Evolutionary conservation across 129 eudicot genomes (phyloP).

Genomic region (Chrysanthemum lavandulifolium): DNA sequence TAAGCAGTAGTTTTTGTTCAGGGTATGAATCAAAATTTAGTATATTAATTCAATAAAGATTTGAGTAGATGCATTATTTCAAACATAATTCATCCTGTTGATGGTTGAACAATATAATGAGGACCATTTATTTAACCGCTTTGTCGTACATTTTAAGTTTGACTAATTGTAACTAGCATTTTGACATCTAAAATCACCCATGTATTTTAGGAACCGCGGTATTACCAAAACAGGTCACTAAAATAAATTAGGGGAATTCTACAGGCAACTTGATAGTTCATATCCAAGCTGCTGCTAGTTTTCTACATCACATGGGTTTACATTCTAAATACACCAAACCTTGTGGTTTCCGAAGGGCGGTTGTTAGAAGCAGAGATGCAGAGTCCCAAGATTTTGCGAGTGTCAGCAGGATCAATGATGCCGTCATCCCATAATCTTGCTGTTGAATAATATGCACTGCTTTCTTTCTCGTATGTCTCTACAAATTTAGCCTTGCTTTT

Average conservation of each 20-base stretch:
- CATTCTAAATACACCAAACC: conserved; percentile 97
- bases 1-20: too few relatives aligned
- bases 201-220: too few relatives aligned
- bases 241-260: neutral
- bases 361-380: conserved; percentile 76
- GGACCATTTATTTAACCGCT: too few relatives aligned
- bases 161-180: too few relatives aligned
- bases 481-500: conserved; percentile 61
- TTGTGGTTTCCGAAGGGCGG: conserved; percentile 58
- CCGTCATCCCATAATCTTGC: conserved; percentile 99
- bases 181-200: too few relatives aligned
- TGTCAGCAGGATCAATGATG: conserved; percentile 90
- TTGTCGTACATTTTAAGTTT: too few relatives aligned
- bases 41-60: too few relatives aligned
- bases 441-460: conserved; percentile 85
- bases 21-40: too few relatives aligned
- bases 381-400: conserved; percentile 76
- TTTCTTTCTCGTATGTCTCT: conserved; percentile 83
- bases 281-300: neutral
- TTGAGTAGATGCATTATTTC: too few relatives aligned
- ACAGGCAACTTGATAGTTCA: neutral
- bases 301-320: conserved; percentile 16
- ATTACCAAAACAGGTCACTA: too few relatives aligned
- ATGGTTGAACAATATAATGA: too few relatives aligned
- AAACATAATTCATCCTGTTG: too few relatives aligned